These are phyloP conservation scores for Samsoniella hepiali DNA, from an alignment of 2,329 filamentous ascomycete genomes.

Conservation along the genomic window DNA sequence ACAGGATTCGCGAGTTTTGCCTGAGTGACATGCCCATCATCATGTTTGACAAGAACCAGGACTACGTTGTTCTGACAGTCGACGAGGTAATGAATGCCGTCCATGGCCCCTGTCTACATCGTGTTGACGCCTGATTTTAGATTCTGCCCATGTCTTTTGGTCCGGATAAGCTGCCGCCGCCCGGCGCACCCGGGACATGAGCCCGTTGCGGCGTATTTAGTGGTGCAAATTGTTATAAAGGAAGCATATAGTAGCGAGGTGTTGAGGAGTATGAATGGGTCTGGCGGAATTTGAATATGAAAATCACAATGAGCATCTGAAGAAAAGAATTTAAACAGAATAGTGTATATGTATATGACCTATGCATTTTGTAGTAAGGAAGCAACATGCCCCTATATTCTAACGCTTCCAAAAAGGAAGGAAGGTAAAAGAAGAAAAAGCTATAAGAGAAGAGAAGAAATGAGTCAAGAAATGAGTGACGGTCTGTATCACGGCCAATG, in stretches of 20 bases:
- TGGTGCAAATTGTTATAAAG: neutral
- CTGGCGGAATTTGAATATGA: neutral
- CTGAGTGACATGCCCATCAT: conserved; percentile 69
- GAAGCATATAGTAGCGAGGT: conserved; percentile 4
- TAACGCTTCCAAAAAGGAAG: neutral
- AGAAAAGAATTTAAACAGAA: neutral
- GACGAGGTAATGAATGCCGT: conserved; percentile 49
- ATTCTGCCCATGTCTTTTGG: conserved; percentile 67
- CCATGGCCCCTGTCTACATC: neutral
- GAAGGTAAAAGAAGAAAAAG: neutral
- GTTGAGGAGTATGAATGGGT: neutral
- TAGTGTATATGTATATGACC: conserved; percentile 2
- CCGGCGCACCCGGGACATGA: conserved; percentile 24
- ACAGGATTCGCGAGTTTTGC: conserved; percentile 74
- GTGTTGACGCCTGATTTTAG: conserved; percentile 35
- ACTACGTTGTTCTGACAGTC: conserved; percentile 67
- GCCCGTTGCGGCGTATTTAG: neutral
- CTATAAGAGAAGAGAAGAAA: neutral
- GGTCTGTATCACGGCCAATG: too few species aligned
- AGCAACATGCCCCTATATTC: neutral
- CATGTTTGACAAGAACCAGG: conserved; percentile 85
- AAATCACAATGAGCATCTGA: neutral
- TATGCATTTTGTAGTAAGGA: neutral
- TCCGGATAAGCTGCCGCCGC: conserved; percentile 53
- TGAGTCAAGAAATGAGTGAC: neutral